Evolutionary conservation across 805 yeast genomes (phyloP).

Genomic region (Grigorovia humatica): DNA sequence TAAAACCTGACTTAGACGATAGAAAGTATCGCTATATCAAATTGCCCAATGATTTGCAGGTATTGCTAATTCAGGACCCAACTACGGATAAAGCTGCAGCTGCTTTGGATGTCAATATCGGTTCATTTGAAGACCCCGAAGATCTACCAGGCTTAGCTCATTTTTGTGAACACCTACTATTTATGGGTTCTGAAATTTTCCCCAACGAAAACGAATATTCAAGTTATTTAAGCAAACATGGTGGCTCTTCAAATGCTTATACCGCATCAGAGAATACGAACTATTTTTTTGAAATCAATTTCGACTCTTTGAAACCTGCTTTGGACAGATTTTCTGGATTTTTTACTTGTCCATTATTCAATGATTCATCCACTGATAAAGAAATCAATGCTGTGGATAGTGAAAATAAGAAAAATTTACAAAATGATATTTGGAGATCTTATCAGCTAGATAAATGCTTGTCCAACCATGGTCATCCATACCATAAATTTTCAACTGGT

Average conservation of each 20-base stretch:
- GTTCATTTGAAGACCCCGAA: constrained; percentile 60
- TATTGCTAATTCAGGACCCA: constrained; percentile 56
- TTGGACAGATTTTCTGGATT: constrained; percentile 89
- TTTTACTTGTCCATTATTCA: constrained; percentile 75
- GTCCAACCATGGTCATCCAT: constrained; percentile 71
- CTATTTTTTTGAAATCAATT: constrained; percentile 76
- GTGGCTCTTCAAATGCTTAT: constrained; percentile 87
- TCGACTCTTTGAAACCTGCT: constrained; percentile 73
- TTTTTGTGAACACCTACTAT: constrained; percentile 62
- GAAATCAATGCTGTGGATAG: constrained; percentile 93
- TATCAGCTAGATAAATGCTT: constrained; percentile 73
- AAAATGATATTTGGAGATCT: constrained; percentile 80
- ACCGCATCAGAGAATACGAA: constrained; percentile 85
- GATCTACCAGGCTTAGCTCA: constrained; percentile 68
- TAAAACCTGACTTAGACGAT: constrained; percentile 51
- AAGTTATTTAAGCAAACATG: constrained; percentile 67
- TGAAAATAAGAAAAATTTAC: constrained; percentile 89
- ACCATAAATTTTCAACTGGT: constrained; percentile 83
- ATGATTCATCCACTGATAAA: constrained; percentile 67
- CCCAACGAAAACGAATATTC: constrained; percentile 73
- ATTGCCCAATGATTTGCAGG: constrained; percentile 48
- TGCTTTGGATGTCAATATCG: constrained; percentile 68
- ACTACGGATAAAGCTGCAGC: constrained; percentile 70
- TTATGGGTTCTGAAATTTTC: constrained; percentile 72
- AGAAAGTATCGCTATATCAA: constrained; percentile 60